Base-by-base conservation (phyloP, 768 basidiomycete species). In the Serpula lacrymans region DNA sequence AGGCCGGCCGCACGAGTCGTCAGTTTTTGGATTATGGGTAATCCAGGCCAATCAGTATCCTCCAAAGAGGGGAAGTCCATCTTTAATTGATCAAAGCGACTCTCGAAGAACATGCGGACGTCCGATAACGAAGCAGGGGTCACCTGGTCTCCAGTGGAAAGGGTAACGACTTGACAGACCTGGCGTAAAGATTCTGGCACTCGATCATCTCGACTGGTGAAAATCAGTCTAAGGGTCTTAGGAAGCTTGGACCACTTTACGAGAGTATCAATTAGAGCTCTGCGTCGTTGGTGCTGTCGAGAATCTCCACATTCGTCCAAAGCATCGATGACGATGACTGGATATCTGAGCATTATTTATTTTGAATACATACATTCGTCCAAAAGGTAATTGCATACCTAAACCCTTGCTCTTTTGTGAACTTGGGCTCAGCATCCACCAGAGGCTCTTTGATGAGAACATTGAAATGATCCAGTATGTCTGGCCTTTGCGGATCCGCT, bases 1-100 rank as follows among this genome's bases (percentile, higher is more conserved):
- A n/a, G n/a, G n/a, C n/a, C n/a, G n/a, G 51, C 61, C 2, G 62
- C 59, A 11, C 49, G 50, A 5, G 11, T 34, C 8, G 52, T 51
- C 9, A 64, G 41, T 12, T 43, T 21, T 12, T 57, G 47, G n/a
- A n/a, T n/a, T n/a, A n/a, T n/a, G n/a, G n/a, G n/a, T n/a, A n/a
- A n/a, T n/a, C n/a, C n/a, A n/a, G n/a, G n/a, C n/a, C n/a, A n/a
- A n/a, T n/a, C n/a, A 8, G 33, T 28, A 2, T 37, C 20, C 12
- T 53, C 38, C 2, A 42, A 43, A 6, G 43, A 42, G 9, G 45
- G 32, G 37, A 51, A 54, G 3, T 48, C n/a, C 32, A 16, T 24
- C 24, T 3, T 48, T 39, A 18, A 57, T 53, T 12, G 43, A 31
- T 6, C 22, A 21, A 34, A 64, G 50, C 3, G 31, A 2, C 29